These are phyloP conservation scores for Diaporthe nobilis DNA, from an alignment of 2,329 filamentous ascomycete species.

Conservation along the genomic window DNA sequence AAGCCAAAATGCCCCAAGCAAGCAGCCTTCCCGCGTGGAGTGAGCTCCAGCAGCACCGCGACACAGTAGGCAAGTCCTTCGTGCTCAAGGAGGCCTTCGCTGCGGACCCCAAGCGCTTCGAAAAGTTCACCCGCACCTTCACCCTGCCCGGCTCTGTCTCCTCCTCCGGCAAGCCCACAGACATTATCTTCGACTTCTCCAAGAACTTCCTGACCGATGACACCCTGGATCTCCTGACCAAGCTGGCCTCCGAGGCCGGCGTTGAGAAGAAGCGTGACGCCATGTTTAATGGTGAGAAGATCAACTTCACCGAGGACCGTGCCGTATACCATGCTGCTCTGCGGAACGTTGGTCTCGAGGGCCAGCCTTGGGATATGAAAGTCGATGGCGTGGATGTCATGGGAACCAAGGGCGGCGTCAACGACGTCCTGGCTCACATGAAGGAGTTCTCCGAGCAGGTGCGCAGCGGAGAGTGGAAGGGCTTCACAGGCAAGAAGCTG, in stretches of 20 bases:
- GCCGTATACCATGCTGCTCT: constrained; percentile 97
- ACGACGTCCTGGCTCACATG: constrained; percentile 94
- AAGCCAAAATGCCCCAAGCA: constrained; percentile 79
- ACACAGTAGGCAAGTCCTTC: constrained; percentile 87
- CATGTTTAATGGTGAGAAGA: constrained; percentile 98
- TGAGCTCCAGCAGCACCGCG: constrained; percentile 91
- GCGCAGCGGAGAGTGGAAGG: constrained; percentile 95
- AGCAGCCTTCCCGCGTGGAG: constrained; percentile 90
- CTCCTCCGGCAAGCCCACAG: constrained; percentile 65
- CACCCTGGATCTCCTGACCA: constrained; percentile 86
- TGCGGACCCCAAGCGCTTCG: constrained; percentile 88
- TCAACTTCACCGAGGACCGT: constrained; percentile 98
- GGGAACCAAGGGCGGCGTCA: constrained; percentile 88
- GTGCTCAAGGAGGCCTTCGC: constrained; percentile 94
- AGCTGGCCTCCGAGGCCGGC: constrained; percentile 92
- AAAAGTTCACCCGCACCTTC: constrained; percentile 91
- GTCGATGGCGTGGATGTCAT: constrained; percentile 96
- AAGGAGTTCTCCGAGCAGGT: constrained; percentile 98
- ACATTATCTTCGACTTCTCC: constrained; percentile 98
- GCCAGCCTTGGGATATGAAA: constrained; percentile 76
- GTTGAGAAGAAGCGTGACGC: constrained; percentile 94
- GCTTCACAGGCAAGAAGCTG: constrained; percentile 96
- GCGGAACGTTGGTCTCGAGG: constrained; percentile 81
- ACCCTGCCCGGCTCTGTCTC: constrained; percentile 83
- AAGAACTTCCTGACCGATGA: constrained; percentile 99